Evolutionary conservation across 2,329 filamentous ascomycete genomes (phyloP).

Genomic region (Trichoderma semiorbis): DNA sequence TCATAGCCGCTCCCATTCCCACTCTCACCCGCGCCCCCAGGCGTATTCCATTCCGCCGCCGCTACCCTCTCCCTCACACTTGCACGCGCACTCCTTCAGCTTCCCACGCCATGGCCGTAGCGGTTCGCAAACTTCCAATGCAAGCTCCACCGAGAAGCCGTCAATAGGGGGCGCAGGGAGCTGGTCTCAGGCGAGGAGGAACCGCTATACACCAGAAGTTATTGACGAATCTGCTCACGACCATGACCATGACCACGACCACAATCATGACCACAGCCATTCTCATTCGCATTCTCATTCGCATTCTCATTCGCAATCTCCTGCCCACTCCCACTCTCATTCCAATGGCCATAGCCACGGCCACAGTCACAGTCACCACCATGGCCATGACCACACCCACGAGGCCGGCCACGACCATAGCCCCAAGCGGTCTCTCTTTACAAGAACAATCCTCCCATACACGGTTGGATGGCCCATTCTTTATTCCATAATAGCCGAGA

Average conservation of each 20-base stretch:
- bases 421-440: constrained; percentile 62
- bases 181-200: constrained; percentile 42
- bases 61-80: constrained; percentile 17
- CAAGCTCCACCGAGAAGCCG: constrained; percentile 29
- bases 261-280: constrained; percentile 26
- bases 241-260: constrained; percentile 28
- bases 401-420: constrained; percentile 37
- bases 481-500: constrained; percentile 82
- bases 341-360: constrained; percentile 13
- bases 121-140: constrained; percentile 32
- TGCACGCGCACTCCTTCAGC: constrained; percentile 27
- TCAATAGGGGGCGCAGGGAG: constrained; percentile 35
- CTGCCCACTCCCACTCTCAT: constrained; percentile 23
- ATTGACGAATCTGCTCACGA: constrained; percentile 21
- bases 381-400: constrained; percentile 28
- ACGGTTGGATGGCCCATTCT: constrained; percentile 72
- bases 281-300: constrained; percentile 17
- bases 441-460: constrained; percentile 66
- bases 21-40: constrained; percentile 20
- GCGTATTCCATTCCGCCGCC: constrained; percentile 22
- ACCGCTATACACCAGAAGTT: constrained; percentile 35
- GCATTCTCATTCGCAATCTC: background rate
- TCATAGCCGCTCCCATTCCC: constrained; percentile 23
- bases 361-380: constrained; percentile 27
- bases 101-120: constrained; percentile 30